These are phyloP conservation scores for Rhodamnia rubescens DNA, from an alignment of 345 rosid genomes.

Conservation along the genomic window DNA sequence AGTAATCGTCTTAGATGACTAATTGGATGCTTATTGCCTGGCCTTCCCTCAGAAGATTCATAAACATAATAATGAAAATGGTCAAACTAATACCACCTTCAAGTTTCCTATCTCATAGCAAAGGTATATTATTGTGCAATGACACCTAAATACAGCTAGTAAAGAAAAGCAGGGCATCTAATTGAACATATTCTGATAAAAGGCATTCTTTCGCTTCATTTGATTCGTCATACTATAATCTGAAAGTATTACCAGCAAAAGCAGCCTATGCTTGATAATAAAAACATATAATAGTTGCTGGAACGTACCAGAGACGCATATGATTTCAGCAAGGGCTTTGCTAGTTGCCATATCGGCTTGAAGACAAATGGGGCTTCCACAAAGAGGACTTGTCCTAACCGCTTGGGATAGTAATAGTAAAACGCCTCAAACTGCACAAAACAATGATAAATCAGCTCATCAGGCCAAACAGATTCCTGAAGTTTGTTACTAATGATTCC, in stretches of 20 bases:
- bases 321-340: constrained; percentile 63
- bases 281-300: not conserved
- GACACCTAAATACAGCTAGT: not conserved
- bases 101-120: not conserved
- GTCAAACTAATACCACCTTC: not conserved
- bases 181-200: not conserved
- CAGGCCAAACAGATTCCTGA: not conserved
- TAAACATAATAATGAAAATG: not conserved
- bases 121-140: not conserved
- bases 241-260: not conserved
- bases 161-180: not conserved
- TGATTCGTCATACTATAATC: not conserved
- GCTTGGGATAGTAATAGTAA: constrained; percentile 83
- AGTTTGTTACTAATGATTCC: not conserved
- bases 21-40: not conserved
- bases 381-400: constrained; percentile 73
- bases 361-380: constrained; percentile 88
- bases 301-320: constrained; percentile 75
- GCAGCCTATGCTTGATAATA: not conserved
- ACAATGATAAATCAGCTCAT: not conserved
- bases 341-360: constrained; percentile 73
- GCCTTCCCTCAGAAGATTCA: not conserved
- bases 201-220: not conserved
- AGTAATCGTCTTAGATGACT: not conserved
- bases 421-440: constrained; percentile 73